Evolutionary conservation across 2,329 filamentous ascomycete species (phyloP).

Genomic region (Trichoderma semiorbis): DNA sequence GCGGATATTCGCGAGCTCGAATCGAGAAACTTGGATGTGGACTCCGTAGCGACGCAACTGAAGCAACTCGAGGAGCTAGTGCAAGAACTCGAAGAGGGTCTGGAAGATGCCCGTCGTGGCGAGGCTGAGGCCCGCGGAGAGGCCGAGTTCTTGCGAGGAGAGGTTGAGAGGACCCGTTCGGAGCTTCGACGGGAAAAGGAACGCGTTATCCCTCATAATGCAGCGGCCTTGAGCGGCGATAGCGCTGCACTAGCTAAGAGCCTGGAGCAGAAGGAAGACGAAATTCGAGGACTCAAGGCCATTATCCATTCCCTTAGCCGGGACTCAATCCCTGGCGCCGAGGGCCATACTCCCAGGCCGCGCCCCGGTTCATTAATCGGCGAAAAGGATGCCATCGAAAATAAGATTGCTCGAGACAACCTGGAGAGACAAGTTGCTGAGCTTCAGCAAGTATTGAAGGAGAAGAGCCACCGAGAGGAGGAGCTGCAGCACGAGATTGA

Average conservation of each 20-base stretch:
- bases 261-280: conserved; percentile 90
- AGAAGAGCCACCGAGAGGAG: conserved; percentile 71
- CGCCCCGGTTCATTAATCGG: conserved; percentile 35
- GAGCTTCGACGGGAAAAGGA: conserved; percentile 87
- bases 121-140: conserved; percentile 95
- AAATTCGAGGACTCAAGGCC: conserved; percentile 93
- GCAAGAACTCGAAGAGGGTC: conserved; percentile 91
- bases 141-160: conserved; percentile 90
- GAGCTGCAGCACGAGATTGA: conserved; percentile 83
- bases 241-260: conserved; percentile 62
- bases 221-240: conserved; percentile 32
- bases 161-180: conserved; percentile 85
- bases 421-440: conserved; percentile 79
- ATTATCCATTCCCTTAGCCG: conserved; percentile 95
- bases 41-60: conserved; percentile 83
- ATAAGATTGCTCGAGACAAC: conserved; percentile 50
- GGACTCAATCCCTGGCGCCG: conserved; percentile 55
- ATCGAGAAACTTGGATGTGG: conserved; percentile 81
- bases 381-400: conserved; percentile 28
- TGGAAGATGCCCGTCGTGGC: conserved; percentile 89
- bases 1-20: conserved; percentile 79
- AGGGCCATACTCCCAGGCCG: conserved; percentile 27
- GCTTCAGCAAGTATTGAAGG: conserved; percentile 68
- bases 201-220: conserved; percentile 51
- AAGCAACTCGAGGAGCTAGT: conserved; percentile 96